Evolutionary conservation across 306 rosid species (phyloP), one percentile per base, ranked within the genome.

Genomic region (Pterocarpus macrocarpus): DNA sequence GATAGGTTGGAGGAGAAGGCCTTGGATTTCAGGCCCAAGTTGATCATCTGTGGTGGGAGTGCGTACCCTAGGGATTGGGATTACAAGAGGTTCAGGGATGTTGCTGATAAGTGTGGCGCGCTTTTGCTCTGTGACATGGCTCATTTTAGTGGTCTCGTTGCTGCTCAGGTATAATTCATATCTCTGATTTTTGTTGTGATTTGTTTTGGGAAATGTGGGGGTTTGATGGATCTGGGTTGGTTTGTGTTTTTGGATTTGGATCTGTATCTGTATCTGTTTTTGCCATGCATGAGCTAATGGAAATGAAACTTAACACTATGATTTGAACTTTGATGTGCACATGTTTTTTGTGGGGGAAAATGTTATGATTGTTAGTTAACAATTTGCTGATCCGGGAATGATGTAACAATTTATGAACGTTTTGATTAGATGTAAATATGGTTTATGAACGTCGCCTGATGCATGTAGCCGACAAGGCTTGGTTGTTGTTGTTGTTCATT

Each of bases 1-100:
- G 97, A 90, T 2, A 86, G 85, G 72, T 74, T 95, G 86, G 99
- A 93, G 84, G 99, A 95, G 92, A 95, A 95, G 87, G 98, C 99
- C 5, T 59, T 95, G 88, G 97, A 95, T 87, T 95, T 95, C 87
- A 90, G 98, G 85, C 98, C 98, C 0, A 87, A 14, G 74, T 8
- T 95, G 92, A 92, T 95, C 16, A 92, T 95, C 13, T 95, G 98
- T 14, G 97, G 98, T 11, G 98, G 98, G 2, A 95, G 98, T 77
- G 97, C 98, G 0, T 95, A 95, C 68, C 98, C 98, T 0, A 85
- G 98, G 41, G 98, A 95, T 69, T 95, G 97, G 97, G 97, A 95
- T 59, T 95, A 95, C 55, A 87, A 84, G 11, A 86, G 87, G 65
- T 95, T 95, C 61, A 81, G 91, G 39, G 85, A 86, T 3, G 76